Evolutionary conservation across 2,329 filamentous ascomycete species (phyloP).

Genomic region (Aphanocladium album): DNA sequence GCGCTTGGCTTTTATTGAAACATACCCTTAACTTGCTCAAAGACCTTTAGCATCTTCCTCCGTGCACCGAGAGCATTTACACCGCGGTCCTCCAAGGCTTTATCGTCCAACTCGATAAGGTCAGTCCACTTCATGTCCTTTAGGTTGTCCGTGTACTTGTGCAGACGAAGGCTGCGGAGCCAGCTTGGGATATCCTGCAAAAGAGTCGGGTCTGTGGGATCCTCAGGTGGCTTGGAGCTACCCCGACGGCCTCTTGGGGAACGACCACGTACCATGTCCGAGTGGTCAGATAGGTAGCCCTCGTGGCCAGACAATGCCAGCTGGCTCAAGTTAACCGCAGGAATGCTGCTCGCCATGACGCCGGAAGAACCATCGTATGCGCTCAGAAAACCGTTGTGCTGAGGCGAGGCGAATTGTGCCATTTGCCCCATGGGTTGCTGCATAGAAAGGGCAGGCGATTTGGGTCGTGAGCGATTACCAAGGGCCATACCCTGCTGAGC

Average conservation of each 20-base stretch:
- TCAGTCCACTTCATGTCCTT: constrained; percentile 98
- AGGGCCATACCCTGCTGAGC: constrained; percentile 59
- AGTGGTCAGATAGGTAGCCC: constrained; percentile 90
- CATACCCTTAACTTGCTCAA: constrained; percentile 85
- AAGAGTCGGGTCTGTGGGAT: constrained; percentile 85
- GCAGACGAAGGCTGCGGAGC: constrained; percentile 87
- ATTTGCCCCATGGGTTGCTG: constrained; percentile 60
- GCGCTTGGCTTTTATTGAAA: background rate
- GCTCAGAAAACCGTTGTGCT: constrained; percentile 89
- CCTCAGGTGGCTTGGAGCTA: constrained; percentile 95
- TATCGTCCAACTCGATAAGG: constrained; percentile 85
- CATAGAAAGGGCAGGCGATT: constrained; percentile 81
- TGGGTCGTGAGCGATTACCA: constrained; percentile 74
- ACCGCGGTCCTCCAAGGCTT: constrained; percentile 83
- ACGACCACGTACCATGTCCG: constrained; percentile 82
- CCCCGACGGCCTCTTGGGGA: constrained; percentile 89
- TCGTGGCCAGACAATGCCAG: constrained; percentile 68
- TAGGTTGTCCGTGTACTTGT: constrained; percentile 98
- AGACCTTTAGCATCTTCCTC: constrained; percentile 98
- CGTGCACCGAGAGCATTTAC: constrained; percentile 92
- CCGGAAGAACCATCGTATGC: constrained; percentile 75
- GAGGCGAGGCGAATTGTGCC: constrained; percentile 74
- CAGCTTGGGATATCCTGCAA: constrained; percentile 94
- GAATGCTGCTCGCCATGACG: constrained; percentile 66
- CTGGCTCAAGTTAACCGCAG: constrained; percentile 64